Conservation (phyloP, 257 asterid species). For the Solanum phureja region DNA sequence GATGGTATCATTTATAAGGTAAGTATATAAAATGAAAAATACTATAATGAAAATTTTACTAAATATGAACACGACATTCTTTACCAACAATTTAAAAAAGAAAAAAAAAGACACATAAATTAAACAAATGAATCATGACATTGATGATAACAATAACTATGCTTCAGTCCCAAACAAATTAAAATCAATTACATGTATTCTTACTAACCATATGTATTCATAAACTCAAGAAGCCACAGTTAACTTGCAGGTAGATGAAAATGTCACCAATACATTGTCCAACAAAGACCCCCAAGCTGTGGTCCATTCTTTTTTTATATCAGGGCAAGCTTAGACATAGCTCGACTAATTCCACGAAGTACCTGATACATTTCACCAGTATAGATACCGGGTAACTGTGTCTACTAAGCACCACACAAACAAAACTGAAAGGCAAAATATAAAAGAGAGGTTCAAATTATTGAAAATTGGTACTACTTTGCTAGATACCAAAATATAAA, state of each 20-base stretch:
- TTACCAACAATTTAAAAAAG: not conserved
- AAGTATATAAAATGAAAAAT: not conserved
- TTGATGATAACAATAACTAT: not conserved
- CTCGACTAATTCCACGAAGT: not conserved
- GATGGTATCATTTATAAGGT: not conserved
- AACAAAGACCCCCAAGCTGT: not conserved
- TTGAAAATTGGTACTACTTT: not conserved
- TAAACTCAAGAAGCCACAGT: not conserved
- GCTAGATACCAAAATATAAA: not conserved
- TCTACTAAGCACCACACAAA: not conserved
- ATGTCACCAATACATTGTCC: not conserved
- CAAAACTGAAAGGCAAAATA: not conserved
- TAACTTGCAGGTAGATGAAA: not conserved
- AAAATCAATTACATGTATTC: not conserved
- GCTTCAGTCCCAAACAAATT: not conserved
- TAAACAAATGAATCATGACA: not conserved
- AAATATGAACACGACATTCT: not conserved
- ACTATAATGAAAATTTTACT: not conserved
- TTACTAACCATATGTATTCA: not conserved
- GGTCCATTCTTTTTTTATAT: not conserved
- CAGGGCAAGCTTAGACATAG: not conserved
- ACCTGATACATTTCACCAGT: not conserved
- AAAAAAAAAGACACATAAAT: not conserved
- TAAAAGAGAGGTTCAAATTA: not conserved
- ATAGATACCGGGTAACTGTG: too few relatives aligned